Evolutionary conservation across 2,329 filamentous ascomycete genomes (phyloP).

Genomic region (Kalmusia sp.): DNA sequence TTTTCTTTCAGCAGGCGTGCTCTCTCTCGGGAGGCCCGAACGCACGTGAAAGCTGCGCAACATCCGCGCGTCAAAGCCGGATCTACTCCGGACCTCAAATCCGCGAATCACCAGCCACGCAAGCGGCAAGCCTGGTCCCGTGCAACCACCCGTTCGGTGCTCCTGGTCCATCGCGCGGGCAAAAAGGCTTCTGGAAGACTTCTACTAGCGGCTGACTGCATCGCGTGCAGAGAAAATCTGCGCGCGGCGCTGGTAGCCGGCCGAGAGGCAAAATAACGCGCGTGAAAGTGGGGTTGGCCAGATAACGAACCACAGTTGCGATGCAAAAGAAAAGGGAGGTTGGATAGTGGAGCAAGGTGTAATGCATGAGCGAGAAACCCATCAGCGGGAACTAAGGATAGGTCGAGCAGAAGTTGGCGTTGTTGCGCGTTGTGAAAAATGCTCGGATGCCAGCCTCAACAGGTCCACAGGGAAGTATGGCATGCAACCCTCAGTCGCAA

Average conservation of each 20-base stretch:
- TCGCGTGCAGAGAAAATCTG: no score
- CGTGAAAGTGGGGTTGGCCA: neutral
- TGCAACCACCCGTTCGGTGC: no score
- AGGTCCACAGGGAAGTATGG: neutral
- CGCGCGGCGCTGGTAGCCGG: constrained; percentile 1
- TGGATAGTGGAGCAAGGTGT: neutral
- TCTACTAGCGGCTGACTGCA: neutral
- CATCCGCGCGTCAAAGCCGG: no score
- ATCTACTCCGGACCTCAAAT: no score
- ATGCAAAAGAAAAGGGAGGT: neutral
- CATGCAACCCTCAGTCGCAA: constrained; percentile 10
- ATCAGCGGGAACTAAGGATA: neutral
- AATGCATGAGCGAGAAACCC: no score
- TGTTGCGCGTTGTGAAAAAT: neutral
- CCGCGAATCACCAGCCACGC: neutral
- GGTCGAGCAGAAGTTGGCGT: neutral
- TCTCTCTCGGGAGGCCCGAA: no score
- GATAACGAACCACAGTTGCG: no score
- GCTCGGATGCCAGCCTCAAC: neutral
- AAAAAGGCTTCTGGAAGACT: constrained; percentile 7
- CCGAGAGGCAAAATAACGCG: constrained; percentile 5
- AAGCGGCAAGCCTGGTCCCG: no score
- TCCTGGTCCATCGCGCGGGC: no score
- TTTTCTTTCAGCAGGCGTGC: no score
- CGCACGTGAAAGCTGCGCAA: no score